These are phyloP conservation scores for Pseudocercospora vitis DNA, from an alignment of 2,329 filamentous ascomycete species.

Conservation along the genomic window DNA sequence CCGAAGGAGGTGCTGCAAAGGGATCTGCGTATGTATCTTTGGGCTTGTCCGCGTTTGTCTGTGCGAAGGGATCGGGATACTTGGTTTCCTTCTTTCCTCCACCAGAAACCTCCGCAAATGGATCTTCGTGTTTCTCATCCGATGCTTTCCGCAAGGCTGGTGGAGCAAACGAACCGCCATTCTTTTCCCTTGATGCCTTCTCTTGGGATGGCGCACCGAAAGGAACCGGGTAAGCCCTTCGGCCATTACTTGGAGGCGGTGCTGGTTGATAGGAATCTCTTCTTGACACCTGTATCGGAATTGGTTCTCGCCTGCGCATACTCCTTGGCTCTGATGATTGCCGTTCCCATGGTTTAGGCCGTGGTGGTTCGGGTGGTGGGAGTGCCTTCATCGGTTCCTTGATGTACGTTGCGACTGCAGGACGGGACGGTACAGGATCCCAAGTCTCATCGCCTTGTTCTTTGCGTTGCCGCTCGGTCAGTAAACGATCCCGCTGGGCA, in stretches of 20 bases:
- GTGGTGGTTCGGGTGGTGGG: background rate
- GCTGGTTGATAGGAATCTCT: background rate
- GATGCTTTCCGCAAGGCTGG: background rate
- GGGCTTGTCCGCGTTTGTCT: background rate
- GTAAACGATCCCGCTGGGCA: constrained; percentile 29
- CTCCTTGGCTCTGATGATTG: background rate
- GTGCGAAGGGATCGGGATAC: constrained; percentile 10
- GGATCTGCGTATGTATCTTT: background rate
- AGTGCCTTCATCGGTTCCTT: constrained; percentile 1
- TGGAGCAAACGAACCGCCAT: background rate
- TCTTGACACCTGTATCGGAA: background rate
- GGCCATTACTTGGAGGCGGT: background rate
- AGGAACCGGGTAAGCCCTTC: background rate
- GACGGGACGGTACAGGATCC: background rate
- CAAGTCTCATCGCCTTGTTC: constrained; percentile 5
- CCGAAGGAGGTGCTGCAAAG: background rate
- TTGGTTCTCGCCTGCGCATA: background rate
- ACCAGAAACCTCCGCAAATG: too few species aligned
- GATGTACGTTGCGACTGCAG: background rate
- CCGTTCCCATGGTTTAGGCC: background rate
- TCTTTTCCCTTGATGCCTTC: background rate
- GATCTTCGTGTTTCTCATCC: background rate
- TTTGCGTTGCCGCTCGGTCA: constrained; percentile 4
- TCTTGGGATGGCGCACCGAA: background rate
- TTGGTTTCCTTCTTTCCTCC: too few species aligned